Evolutionary conservation across 106 monocot genomes (phyloP), one percentile per base, ranked within the genome.

Genomic region (Posidonia australis): DNA sequence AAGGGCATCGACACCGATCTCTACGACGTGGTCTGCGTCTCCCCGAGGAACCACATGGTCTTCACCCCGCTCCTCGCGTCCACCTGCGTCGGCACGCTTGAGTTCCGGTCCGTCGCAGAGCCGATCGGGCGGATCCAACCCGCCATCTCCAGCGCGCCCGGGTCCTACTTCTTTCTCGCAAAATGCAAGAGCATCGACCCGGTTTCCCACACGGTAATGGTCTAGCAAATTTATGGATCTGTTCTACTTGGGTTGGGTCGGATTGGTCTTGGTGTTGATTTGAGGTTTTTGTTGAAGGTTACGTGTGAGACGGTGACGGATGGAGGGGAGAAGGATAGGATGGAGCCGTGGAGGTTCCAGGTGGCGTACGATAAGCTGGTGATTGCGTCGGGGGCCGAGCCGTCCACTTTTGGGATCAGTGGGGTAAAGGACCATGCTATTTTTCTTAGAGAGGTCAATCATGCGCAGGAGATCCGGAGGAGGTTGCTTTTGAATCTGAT

Each of bases 61-160:
- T 93, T 93, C 81, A 93, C 93, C 11, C 93, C 93, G 43, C 89
- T 93, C 46, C 81, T 93, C 36, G 89, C 93, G 52, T 93, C 93
- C 58, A 93, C 93, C 41, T 93, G 93, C 83, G 93, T 93, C 68
- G 93, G 93, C 26, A 93, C 93, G 29, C 83, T 93, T 41, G 93
- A 93, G 77, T 93, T 93, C 76, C 78, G 93, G 23, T 93, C 93
- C 52, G 89, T 93, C 43, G 89, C 93, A 19, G 89, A 93, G 75
- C 83, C 93, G 56, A 53, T 93, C 55, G 65, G 58, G n/a, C 55
- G 83, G 46, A 86, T 93, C 75, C 93, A 93, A 83, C 86, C 86
- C 29, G 78, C 93, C 43, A 69, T 93, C 29, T 83, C 89, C 51
- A 74, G 23, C 45, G 51, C 77, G 4, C 86, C 89, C 0, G 89